These are phyloP conservation scores for Candida railenensis DNA, from an alignment of 805 yeast genomes.

Conservation along the genomic window DNA sequence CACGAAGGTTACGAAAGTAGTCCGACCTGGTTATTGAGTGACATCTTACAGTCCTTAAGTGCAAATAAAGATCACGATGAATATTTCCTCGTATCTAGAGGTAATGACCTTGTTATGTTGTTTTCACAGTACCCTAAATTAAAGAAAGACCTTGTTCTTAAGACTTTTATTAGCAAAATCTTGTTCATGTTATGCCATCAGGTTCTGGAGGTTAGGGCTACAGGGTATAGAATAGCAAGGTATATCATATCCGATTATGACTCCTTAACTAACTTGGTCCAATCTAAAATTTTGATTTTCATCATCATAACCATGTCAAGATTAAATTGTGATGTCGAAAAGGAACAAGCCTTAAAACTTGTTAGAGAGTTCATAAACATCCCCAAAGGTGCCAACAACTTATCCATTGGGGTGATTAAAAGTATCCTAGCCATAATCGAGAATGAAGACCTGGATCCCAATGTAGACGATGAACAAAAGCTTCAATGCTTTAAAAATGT, in stretches of 20 bases:
- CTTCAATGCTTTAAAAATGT: slow-evolving; percentile 51
- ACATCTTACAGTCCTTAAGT: slow-evolving; percentile 56
- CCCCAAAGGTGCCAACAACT: slow-evolving; percentile 46
- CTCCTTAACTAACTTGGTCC: slow-evolving; percentile 53
- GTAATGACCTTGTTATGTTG: slow-evolving; percentile 64
- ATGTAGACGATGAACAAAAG: slow-evolving; percentile 13
- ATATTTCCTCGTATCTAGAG: slow-evolving; percentile 50
- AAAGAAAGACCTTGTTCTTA: slow-evolving; percentile 60
- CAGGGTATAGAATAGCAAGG: slow-evolving; percentile 75
- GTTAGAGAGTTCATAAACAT: slow-evolving; percentile 61
- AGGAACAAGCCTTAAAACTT: slow-evolving; percentile 75
- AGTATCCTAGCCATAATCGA: slow-evolving; percentile 66
- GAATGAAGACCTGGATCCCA: slow-evolving; percentile 22
- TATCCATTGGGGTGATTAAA: slow-evolving; percentile 64
- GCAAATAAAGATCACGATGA: slow-evolving; percentile 48
- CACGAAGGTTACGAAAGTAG: slow-evolving; percentile 7
- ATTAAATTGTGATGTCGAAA: slow-evolving; percentile 56
- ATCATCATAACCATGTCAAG: slow-evolving; percentile 64
- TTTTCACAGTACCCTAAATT: slow-evolving; percentile 58
- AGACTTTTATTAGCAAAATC: slow-evolving; percentile 55
- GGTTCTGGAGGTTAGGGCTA: slow-evolving; percentile 62
- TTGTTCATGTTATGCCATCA: slow-evolving; percentile 59
- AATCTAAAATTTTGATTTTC: slow-evolving; percentile 58
- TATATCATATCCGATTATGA: slow-evolving; percentile 55
- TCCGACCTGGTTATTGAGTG: slow-evolving; percentile 62